Evolutionary conservation across 1,284 basidiomycete genomes (phyloP), one percentile per base, ranked within the genome.

Genomic region (Moesziomyces sp.): DNA sequence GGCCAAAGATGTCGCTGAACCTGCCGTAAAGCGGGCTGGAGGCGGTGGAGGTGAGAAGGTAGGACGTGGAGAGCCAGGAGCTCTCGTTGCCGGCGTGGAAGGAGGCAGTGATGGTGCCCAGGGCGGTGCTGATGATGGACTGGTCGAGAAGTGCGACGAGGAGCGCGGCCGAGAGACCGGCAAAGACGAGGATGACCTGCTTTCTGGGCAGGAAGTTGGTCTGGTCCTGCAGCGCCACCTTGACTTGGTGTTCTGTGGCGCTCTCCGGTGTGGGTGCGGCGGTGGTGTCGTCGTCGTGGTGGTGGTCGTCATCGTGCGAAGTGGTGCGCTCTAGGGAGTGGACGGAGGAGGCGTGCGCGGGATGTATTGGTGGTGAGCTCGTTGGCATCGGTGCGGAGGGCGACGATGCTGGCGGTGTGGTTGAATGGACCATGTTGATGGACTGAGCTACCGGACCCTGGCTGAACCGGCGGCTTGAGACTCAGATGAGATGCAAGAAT

Each of bases 201-300:
- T 86, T 87, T 80, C 88, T 88, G 0, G 91, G 91, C 5, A 92
- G 87, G 21, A 91, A 86, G 77, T 91, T 92, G 16, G 91, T 92
- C 83, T 92, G 91, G 84, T 92, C 91, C 6, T 89, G 89, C 49
- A 92, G 85, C 28, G 74, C n/a, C 26, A 61, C 65, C 49, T 73
- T 65, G 60, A 30, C 30, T 5, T 8, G 30, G 11, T 59, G 59
- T 47, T 64, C 70, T 14, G 70, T 60, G 14, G 40, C 47, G 19
- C 26, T 50, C 30, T 73, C 64, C 10, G 70, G 70, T 8, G 70
- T 73, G 1, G 69, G 59, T 24, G 60, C 60, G 3, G 47, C 51
- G 11, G 64, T 60, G 44, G 70, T 68, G 28, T 18, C 45, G 21
- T 60, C 60, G 46, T 57, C 53, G 30, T 71, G 34, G 16, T 56